Evolutionary conservation across 129 eudicot species (phyloP).

Genomic region (Arctium lappa): DNA sequence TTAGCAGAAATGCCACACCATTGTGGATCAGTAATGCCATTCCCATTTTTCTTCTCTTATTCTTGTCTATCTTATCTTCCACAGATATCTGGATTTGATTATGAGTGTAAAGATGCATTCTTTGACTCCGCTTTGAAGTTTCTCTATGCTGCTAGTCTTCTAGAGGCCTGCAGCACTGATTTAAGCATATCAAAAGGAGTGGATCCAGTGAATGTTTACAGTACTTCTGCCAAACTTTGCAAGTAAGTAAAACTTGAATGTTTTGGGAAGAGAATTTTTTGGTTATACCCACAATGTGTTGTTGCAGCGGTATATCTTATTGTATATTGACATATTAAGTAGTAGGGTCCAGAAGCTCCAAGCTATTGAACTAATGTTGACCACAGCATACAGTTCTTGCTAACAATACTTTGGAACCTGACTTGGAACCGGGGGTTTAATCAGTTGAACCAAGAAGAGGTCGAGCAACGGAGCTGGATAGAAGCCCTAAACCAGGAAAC

Average conservation of each 20-base stretch:
- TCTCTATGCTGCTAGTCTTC: conserved; percentile 79
- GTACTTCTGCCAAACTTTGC: conserved; percentile 61
- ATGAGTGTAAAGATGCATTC: conserved; percentile 54
- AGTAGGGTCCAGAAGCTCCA: neutral
- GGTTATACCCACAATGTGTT: neutral
- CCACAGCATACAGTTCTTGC: no score
- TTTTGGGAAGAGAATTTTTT: neutral
- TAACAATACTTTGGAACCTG: no score
- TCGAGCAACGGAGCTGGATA: no score
- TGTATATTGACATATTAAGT: neutral
- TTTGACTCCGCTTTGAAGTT: conserved; percentile 77
- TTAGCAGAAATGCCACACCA: neutral
- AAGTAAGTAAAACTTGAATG: conserved; percentile 43
- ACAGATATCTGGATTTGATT: conserved; percentile 71
- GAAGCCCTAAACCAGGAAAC: no score
- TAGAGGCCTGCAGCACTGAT: conserved; percentile 51
- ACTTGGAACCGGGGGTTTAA: no score
- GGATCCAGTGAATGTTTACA: conserved; percentile 48
- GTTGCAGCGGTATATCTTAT: neutral
- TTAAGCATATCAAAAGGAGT: conserved; percentile 40
- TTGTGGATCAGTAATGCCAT: neutral
- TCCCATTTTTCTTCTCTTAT: neutral
- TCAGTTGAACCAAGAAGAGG: no score
- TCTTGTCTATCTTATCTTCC: neutral
- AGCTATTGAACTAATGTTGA: no score